These are phyloP conservation scores for Sugiyamaella mastotermitis DNA, from an alignment of 805 yeast genomes.

Conservation along the genomic window DNA sequence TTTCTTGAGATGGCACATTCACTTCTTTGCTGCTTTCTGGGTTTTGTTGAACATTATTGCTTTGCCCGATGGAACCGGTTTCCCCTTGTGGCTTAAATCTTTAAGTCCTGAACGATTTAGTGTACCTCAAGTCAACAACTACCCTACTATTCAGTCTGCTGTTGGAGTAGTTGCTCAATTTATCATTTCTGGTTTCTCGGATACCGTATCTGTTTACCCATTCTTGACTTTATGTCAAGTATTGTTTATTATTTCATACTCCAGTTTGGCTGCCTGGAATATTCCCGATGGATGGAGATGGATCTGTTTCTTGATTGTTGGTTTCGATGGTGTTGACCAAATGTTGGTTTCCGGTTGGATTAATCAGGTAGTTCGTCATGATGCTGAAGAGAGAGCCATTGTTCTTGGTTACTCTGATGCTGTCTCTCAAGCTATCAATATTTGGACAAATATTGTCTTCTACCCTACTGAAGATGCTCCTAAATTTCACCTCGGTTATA, in stretches of 20 bases:
- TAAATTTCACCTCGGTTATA: constrained; percentile 35
- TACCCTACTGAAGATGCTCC: constrained; percentile 40
- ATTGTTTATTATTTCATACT: constrained; percentile 33
- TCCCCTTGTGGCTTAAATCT: constrained; percentile 36
- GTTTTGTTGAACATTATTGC: constrained; percentile 36
- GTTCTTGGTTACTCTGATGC: constrained; percentile 32
- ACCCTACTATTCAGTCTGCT: constrained; percentile 38
- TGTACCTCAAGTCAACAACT: constrained; percentile 34
- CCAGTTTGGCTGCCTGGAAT: constrained; percentile 37
- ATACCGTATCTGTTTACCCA: constrained; percentile 34
- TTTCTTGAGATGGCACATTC: constrained; percentile 30
- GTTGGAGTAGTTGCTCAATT: constrained; percentile 39
- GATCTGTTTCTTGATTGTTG: constrained; percentile 36
- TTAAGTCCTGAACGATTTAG: constrained; percentile 27
- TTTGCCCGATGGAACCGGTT: constrained; percentile 36
- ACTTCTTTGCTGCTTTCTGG: constrained; percentile 31
- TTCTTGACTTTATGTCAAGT: constrained; percentile 30
- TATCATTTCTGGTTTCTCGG: constrained; percentile 34
- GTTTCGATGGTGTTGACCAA: constrained; percentile 34
- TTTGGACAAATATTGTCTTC: constrained; percentile 41
- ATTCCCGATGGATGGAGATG: constrained; percentile 37
- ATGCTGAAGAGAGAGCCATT: constrained; percentile 32
- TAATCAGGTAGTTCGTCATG: constrained; percentile 30
- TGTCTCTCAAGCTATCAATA: constrained; percentile 39
- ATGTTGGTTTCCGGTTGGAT: constrained; percentile 39